These are phyloP conservation scores for Thozetella sp. DNA, from an alignment of 495 filamentous ascomycete species.

Conservation along the genomic window DNA sequence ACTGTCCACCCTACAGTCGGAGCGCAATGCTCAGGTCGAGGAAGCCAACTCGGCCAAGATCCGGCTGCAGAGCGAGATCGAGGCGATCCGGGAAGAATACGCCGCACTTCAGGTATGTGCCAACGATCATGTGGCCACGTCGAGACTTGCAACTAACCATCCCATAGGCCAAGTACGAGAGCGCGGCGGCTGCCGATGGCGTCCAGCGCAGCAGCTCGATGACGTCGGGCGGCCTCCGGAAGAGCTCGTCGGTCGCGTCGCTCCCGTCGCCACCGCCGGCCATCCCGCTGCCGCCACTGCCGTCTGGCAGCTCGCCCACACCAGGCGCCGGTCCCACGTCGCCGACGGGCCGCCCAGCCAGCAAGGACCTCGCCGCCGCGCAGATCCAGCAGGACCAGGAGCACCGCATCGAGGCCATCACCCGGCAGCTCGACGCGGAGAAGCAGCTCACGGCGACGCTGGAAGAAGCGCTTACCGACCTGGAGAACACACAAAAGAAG, in stretches of 20 bases:
- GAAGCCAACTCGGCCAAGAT: constrained; percentile 54
- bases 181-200: constrained; percentile 33
- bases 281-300: constrained; percentile 93
- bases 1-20: constrained; percentile 70
- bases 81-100: constrained; percentile 64
- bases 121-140: neutral
- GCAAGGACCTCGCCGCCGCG: constrained; percentile 75
- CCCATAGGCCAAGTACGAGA: constrained; percentile 58
- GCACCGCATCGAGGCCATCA: constrained; percentile 89
- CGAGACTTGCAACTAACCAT: constrained; percentile 26
- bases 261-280: constrained; percentile 88
- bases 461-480: constrained; percentile 92
- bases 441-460: constrained; percentile 93
- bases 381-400: constrained; percentile 93
- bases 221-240: constrained; percentile 67
- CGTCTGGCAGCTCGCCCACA: constrained; percentile 47
- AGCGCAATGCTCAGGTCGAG: constrained; percentile 63
- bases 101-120: constrained; percentile 66
- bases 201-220: constrained; percentile 78
- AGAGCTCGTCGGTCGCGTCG: constrained; percentile 79
- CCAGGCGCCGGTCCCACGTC: constrained; percentile 42
- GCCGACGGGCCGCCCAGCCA: constrained; percentile 64
- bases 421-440: constrained; percentile 95
- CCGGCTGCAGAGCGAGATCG: constrained; percentile 54
- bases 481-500: constrained; percentile 84